Evolutionary conservation across 257 asterid species (phyloP).

Genomic region (Thymus quinquecostatus): DNA sequence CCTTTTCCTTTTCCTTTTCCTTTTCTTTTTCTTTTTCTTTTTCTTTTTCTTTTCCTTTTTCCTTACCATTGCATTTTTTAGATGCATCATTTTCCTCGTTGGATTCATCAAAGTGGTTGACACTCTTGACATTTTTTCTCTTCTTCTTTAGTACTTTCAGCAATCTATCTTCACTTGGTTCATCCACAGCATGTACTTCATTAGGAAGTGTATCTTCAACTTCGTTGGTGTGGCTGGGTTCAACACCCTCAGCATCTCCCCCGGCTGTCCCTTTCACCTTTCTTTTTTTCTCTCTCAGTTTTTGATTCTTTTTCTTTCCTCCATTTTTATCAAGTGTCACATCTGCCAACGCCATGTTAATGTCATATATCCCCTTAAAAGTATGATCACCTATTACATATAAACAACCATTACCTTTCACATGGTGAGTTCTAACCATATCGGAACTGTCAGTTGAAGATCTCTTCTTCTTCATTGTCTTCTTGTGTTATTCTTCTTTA

Average conservation of each 20-base stretch:
- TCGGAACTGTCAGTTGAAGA: conserved; percentile 24
- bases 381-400: conserved; percentile 1
- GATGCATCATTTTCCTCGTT: conserved; percentile 27
- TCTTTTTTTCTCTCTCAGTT: conserved; percentile 44
- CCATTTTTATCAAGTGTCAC: conserved; percentile 29
- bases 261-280: conserved; percentile 27
- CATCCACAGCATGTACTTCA: conserved; percentile 28
- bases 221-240: conserved; percentile 22
- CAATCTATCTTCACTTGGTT: conserved; percentile 31
- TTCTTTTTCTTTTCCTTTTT: conserved; percentile 7
- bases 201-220: conserved; percentile 34
- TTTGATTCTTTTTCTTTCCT: conserved; percentile 40
- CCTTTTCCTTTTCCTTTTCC: conserved; percentile 40
- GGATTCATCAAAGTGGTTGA: conserved; percentile 7
- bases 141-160: conserved; percentile 47
- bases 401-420: conserved; percentile 34
- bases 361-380: background rate
- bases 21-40: background rate
- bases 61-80: conserved; percentile 44
- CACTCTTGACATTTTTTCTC: conserved; percentile 38
- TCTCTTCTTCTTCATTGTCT: conserved; percentile 35
- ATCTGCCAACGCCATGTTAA: conserved; percentile 37
- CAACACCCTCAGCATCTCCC: background rate
- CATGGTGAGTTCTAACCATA: conserved; percentile 19
- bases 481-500: conserved; percentile 8